phyloP scores from a whole-genome alignment of 257 asterid genomes.

The Orobanche coerulescens region DNA sequence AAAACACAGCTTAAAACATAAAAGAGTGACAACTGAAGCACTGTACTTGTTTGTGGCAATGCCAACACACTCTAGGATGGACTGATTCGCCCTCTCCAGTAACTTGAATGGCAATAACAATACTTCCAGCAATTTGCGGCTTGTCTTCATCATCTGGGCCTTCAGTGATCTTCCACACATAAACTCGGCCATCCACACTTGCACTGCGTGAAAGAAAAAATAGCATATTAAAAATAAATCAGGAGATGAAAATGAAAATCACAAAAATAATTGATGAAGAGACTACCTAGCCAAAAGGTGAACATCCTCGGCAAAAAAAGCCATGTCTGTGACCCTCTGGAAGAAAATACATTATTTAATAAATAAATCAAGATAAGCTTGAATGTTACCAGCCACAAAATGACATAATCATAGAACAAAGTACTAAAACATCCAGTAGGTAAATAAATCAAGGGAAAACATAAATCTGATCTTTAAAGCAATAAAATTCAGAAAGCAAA shows the following conservation, averaged over 20 bases:
- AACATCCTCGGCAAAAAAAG: slow-evolving; percentile 90
- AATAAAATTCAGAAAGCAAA: background rate
- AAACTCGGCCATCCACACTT: slow-evolving; percentile 76
- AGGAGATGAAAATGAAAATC: background rate
- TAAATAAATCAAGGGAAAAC: background rate
- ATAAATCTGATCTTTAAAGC: background rate
- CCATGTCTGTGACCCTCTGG: slow-evolving; percentile 94
- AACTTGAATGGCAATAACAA: slow-evolving; percentile 56
- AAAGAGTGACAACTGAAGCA: background rate
- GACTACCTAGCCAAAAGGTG: slow-evolving; percentile 78
- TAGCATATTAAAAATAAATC: slow-evolving; percentile 15
- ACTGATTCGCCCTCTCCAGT: slow-evolving; percentile 63
- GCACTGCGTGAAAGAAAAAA: slow-evolving; percentile 44
- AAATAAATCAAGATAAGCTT: slow-evolving; percentile 4
- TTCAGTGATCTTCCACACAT: slow-evolving; percentile 77
- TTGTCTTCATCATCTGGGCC: slow-evolving; percentile 80
- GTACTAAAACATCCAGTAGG: background rate
- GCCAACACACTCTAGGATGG: slow-evolving; percentile 92
- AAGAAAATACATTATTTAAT: slow-evolving; percentile 15
- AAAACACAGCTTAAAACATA: background rate
- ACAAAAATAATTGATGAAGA: slow-evolving; percentile 9
- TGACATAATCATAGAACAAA: background rate
- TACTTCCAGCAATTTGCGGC: slow-evolving; percentile 63
- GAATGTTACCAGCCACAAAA: background rate
- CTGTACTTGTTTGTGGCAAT: slow-evolving; percentile 77